Percentiles rank a stretch among this genome's conserved stretches.
Evolutionary conservation across 768 basidiomycete genomes (phyloP).

Genomic region (Russula griseocarnosa): DNA sequence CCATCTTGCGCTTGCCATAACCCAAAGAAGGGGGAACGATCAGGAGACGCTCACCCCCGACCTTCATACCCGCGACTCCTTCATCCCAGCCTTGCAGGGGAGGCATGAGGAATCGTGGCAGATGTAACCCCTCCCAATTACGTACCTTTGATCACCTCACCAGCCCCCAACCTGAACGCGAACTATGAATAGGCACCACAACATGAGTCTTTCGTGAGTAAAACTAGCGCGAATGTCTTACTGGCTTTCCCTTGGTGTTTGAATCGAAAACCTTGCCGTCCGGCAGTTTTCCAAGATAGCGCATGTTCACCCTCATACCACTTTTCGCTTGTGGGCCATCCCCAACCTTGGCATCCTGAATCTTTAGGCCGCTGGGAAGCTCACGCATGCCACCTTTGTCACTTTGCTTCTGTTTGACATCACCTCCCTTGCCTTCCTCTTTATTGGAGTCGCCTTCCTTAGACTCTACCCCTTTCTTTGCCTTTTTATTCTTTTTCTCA

Average conservation of each 20-base stretch:
- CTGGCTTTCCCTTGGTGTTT: slow-evolving; percentile 82
- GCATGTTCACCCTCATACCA: slow-evolving; percentile 77
- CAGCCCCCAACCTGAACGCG: slow-evolving; percentile 73
- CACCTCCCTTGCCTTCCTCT: slow-evolving; percentile 24
- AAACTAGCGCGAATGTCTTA: slow-evolving; percentile 38
- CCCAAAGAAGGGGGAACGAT: slow-evolving; percentile 66
- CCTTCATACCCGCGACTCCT: slow-evolving; percentile 89
- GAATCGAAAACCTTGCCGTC: slow-evolving; percentile 75
- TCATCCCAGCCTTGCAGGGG: slow-evolving; percentile 72
- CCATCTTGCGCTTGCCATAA: slow-evolving; percentile 63
- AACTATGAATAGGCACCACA: slow-evolving; percentile 44
- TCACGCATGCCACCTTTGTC: slow-evolving; percentile 38
- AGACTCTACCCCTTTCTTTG: slow-evolving; percentile 34
- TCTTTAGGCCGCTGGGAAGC: slow-evolving; percentile 68
- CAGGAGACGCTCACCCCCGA: slow-evolving; percentile 81
- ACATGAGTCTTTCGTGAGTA: slow-evolving; percentile 11
- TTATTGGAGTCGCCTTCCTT: slow-evolving; percentile 20
- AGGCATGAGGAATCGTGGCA: background rate
- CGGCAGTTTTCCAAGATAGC: slow-evolving; percentile 88
- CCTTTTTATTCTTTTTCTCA: slow-evolving; percentile 38
- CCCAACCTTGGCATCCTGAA: slow-evolving; percentile 73
- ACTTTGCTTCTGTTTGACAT: slow-evolving; percentile 34
- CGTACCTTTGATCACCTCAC: slow-evolving; percentile 88
- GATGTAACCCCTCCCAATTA: slow-evolving; percentile 14
- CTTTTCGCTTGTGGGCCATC: slow-evolving; percentile 83